A percentile compares a stretch with the other conserved stretches of the same genome.
These are phyloP conservation scores for Xerocomus tenax DNA, from an alignment of 1,284 basidiomycete species.

Conservation along the genomic window DNA sequence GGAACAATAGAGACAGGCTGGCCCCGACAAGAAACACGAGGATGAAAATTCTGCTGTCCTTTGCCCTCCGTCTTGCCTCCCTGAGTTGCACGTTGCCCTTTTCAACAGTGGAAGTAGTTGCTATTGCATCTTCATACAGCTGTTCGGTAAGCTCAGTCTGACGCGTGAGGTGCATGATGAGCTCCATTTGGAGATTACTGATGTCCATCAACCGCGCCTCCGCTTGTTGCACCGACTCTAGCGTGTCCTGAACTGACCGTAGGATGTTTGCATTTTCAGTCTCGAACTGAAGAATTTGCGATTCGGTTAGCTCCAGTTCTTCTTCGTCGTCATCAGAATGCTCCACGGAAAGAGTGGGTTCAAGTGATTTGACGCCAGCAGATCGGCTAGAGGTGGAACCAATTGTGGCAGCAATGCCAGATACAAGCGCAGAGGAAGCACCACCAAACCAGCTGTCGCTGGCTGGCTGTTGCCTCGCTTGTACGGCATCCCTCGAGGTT, in stretches of 20 bases:
- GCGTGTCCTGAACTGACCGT: constrained; percentile 70
- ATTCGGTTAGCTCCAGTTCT: constrained; percentile 66
- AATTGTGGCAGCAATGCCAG: constrained; percentile 56
- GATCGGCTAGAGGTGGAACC: constrained; percentile 38
- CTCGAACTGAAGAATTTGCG: constrained; percentile 87
- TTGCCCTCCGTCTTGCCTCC: constrained; percentile 73
- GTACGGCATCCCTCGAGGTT: constrained; percentile 19
- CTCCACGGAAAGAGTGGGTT: constrained; percentile 32
- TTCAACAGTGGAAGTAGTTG: constrained; percentile 73
- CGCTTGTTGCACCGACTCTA: constrained; percentile 81
- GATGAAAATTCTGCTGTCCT: constrained; percentile 76
- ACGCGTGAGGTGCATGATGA: constrained; percentile 74
- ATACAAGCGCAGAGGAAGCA: constrained; percentile 50
- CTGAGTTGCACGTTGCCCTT: constrained; percentile 80
- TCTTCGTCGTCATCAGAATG: constrained; percentile 59
- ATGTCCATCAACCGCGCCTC: constrained; percentile 85
- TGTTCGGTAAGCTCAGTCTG: constrained; percentile 88
- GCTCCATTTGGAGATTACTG: constrained; percentile 79
- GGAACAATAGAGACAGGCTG: constrained; percentile 75
- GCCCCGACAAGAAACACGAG: constrained; percentile 81
- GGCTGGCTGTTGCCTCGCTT: constrained; percentile 20
- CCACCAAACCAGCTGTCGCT: constrained; percentile 55
- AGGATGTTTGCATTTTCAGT: constrained; percentile 80
- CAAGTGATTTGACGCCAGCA: constrained; percentile 19
- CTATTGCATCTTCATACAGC: constrained; percentile 82